Conservation (phyloP, 495 filamentous ascomycete species). For the Astrocystis sublimbata region DNA sequence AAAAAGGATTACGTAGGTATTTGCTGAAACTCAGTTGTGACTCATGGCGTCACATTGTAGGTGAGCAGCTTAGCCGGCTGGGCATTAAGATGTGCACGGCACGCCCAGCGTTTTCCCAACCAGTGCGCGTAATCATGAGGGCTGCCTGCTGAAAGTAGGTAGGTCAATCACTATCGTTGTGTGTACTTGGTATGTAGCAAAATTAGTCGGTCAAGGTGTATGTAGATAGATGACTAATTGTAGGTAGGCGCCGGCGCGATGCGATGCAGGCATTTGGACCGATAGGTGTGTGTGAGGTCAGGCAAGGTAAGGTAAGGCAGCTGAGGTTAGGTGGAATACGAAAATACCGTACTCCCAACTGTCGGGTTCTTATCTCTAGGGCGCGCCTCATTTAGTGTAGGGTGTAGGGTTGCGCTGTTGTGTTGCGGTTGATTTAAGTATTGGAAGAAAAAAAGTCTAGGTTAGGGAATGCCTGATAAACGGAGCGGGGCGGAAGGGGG, state of each 20-base stretch:
- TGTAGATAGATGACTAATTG: conserved; percentile 11
- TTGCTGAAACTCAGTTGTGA: conserved; percentile 1
- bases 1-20: background rate
- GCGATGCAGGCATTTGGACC: background rate
- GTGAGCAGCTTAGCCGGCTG: conserved; percentile 2
- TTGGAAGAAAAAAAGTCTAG: no score
- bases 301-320: no score
- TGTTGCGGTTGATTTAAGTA: no score
- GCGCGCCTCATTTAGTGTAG: background rate
- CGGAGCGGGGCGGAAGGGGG: background rate
- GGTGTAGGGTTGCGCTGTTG: background rate
- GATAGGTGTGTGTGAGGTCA: background rate
- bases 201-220: background rate
- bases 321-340: no score
- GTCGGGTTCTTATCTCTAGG: conserved; percentile 6
- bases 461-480: background rate
- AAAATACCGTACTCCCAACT: conserved; percentile 3
- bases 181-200: background rate
- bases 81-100: background rate
- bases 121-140: no score
- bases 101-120: no score
- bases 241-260: background rate
- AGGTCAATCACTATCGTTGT: no score
- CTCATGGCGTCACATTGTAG: conserved; percentile 9
- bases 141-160: no score